These are phyloP conservation scores for Torulaspora indica DNA, from an alignment of 805 yeast species.

Conservation along the genomic window DNA sequence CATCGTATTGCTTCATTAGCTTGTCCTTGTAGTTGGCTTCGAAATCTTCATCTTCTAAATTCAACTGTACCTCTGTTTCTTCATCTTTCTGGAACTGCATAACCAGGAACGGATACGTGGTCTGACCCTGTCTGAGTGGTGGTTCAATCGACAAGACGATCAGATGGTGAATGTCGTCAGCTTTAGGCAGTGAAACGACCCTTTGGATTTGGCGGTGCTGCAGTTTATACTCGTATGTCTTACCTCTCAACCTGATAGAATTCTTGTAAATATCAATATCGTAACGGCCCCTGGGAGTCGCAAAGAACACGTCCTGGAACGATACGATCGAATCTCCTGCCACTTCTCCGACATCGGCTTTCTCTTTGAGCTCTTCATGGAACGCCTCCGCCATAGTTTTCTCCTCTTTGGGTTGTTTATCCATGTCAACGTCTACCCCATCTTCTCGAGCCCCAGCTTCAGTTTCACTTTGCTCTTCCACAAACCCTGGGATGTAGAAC, in stretches of 20 bases:
- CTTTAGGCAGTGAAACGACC: constrained; percentile 86
- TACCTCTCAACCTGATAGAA: constrained; percentile 88
- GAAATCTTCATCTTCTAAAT: constrained; percentile 77
- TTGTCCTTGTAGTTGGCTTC: constrained; percentile 69
- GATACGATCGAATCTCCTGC: constrained; percentile 94
- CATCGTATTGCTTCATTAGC: constrained; percentile 69
- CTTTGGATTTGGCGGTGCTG: constrained; percentile 87
- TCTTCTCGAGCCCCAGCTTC: constrained; percentile 34
- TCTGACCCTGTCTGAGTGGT: constrained; percentile 96
- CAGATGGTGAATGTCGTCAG: constrained; percentile 87
- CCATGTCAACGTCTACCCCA: constrained; percentile 29
- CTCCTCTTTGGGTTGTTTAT: constrained; percentile 18
- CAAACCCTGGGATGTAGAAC: constrained; percentile 86
- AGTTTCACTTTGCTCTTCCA: constrained; percentile 46
- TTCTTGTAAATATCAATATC: constrained; percentile 90
- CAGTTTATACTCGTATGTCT: constrained; percentile 94
- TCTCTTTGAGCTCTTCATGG: constrained; percentile 86
- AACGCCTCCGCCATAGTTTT: constrained; percentile 76
- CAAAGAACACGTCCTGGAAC: constrained; percentile 81
- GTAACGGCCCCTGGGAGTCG: constrained; percentile 98
- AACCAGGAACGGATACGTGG: constrained; percentile 88
- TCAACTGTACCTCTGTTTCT: constrained; percentile 84
- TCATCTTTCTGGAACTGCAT: constrained; percentile 87
- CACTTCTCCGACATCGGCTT: constrained; percentile 90
- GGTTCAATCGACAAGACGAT: constrained; percentile 91